A percentile compares a stretch with the other conserved stretches of the same genome.
Conservation (phyloP, 2,329 filamentous ascomycete species). For the Colletotrichum tamarilloi region DNA sequence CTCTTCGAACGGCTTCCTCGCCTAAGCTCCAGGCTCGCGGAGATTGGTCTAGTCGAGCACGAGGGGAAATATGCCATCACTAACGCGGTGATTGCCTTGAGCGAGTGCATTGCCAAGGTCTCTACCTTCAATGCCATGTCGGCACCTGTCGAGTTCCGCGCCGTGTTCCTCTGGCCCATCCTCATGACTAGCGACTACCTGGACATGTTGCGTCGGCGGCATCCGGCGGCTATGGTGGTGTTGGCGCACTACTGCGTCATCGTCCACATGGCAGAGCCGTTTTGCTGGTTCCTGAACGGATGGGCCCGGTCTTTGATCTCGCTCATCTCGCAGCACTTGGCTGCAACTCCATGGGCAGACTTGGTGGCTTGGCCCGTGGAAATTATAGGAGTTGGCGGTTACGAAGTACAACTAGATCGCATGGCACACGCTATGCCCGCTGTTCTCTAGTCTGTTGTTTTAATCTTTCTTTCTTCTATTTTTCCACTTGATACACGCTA, state of each 20-base stretch:
- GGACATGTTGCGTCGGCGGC: conserved; percentile 35
- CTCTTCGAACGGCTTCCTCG: conserved; percentile 12
- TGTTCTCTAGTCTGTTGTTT: not conserved
- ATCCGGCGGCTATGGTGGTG: conserved; percentile 37
- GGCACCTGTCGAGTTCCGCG: conserved; percentile 38
- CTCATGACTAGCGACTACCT: conserved; percentile 39
- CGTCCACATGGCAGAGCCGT: conserved; percentile 36
- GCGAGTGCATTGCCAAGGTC: conserved; percentile 24
- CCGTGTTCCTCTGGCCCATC: conserved; percentile 40
- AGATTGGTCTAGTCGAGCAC: not conserved
- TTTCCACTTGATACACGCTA: not conserved
- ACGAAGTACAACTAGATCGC: conserved; percentile 14
- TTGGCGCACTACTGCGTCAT: conserved; percentile 41
- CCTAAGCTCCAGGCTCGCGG: not conserved
- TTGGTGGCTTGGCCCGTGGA: conserved; percentile 24
- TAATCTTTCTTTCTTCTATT: not conserved
- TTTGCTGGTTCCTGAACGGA: conserved; percentile 37
- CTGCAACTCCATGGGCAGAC: conserved; percentile 22
- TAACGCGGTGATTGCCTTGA: conserved; percentile 26
- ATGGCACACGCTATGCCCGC: conserved; percentile 20
- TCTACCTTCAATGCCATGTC: conserved; percentile 27
- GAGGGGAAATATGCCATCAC: conserved; percentile 28
- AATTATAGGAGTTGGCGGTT: conserved; percentile 7
- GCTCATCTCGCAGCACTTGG: conserved; percentile 17
- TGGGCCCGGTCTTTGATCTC: conserved; percentile 26